phyloP scores from a whole-genome alignment of 2,329 filamentous ascomycete species.

The Penicillium hordei region DNA sequence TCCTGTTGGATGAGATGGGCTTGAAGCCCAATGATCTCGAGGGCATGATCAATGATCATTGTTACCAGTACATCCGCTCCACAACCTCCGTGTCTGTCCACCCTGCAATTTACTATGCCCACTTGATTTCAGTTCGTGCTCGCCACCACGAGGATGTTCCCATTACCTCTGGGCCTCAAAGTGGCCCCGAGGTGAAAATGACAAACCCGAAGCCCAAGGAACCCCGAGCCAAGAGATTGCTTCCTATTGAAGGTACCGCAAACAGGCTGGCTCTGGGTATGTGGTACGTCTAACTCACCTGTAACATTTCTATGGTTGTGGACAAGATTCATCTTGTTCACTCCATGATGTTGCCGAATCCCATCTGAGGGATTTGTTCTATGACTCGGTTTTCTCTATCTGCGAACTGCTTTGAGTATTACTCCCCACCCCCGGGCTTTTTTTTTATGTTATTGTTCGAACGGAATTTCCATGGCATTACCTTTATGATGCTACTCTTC shows the following conservation, averaged over 20 bases:
- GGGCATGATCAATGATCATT: slow-evolving; percentile 90
- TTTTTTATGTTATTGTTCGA: neutral
- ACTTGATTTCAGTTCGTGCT: slow-evolving; percentile 79
- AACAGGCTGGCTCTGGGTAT: slow-evolving; percentile 37
- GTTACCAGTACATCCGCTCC: slow-evolving; percentile 87
- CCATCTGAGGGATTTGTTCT: neutral
- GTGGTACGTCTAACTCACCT: slow-evolving; percentile 41
- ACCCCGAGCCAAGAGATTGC: slow-evolving; percentile 34
- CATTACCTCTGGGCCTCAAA: slow-evolving; percentile 41
- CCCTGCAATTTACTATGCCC: slow-evolving; percentile 94
- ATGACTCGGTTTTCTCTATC: neutral
- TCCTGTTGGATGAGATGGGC: slow-evolving; percentile 77
- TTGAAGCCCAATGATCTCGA: slow-evolving; percentile 70
- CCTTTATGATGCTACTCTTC: neutral
- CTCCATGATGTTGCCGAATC: neutral
- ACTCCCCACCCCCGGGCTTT: neutral
- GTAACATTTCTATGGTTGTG: neutral
- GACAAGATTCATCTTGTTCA: neutral
- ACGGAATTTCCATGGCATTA: neutral
- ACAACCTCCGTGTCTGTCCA: slow-evolving; percentile 81
- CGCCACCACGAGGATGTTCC: slow-evolving; percentile 66
- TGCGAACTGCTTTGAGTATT: neutral
- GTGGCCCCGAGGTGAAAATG: slow-evolving; percentile 39
- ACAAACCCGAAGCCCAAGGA: slow-evolving; percentile 30
- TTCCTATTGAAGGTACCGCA: slow-evolving; percentile 33